Percentiles rank a stretch among this genome's conserved stretches.
These are phyloP conservation scores for Cucumis variabilis DNA, from an alignment of 331 rosid genomes.

Conservation along the genomic window DNA sequence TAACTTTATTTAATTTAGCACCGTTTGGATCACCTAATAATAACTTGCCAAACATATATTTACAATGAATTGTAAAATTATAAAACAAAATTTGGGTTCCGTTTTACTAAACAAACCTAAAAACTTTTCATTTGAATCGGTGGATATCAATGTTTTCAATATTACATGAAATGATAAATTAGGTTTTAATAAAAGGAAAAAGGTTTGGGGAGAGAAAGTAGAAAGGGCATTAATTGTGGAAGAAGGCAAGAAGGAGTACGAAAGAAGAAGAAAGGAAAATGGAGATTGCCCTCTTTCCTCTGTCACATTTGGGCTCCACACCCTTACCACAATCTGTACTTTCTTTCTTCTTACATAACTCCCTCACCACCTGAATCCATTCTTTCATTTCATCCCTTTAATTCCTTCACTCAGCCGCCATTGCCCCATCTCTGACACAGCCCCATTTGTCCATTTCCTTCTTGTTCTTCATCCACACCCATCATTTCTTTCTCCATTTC, in stretches of 20 bases:
- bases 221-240: not conserved
- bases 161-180: too few relatives aligned
- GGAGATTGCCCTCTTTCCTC: not conserved
- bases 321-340: too few relatives aligned
- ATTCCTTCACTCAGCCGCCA: slow-evolving; percentile 14
- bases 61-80: too few relatives aligned
- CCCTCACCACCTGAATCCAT: not conserved
- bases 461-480: not conserved
- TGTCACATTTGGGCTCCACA: slow-evolving; percentile 26
- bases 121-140: too few relatives aligned
- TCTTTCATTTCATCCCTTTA: not conserved
- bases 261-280: not conserved
- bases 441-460: not conserved
- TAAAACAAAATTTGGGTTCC: too few relatives aligned
- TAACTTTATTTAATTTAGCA: too few relatives aligned
- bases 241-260: not conserved
- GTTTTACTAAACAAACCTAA: too few relatives aligned
- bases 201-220: not conserved
- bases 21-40: too few relatives aligned
- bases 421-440: not conserved
- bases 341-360: not conserved
- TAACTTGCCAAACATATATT: too few relatives aligned
- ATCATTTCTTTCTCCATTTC: not conserved
- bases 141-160: too few relatives aligned
- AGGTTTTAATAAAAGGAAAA: too few relatives aligned